Base-by-base conservation (phyloP, 2,329 filamentous ascomycete genomes). In the Tolypocladium tundrense region DNA sequence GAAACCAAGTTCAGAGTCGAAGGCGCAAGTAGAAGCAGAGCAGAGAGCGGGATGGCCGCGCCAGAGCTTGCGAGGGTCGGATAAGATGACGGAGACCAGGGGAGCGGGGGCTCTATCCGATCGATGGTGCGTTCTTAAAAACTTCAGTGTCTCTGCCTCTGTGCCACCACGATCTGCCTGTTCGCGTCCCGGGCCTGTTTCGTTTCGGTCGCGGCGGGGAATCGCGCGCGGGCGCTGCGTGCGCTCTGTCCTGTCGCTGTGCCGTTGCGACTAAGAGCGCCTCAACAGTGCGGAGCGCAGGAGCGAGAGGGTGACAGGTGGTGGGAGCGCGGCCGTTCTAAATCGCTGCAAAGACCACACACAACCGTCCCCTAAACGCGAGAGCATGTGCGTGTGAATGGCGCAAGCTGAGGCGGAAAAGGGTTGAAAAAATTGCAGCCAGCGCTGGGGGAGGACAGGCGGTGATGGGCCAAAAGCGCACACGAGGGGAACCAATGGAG, bases 401-500 rank as follows among this genome's bases (percentile, higher is more conserved):
- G 31, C 48, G 48, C 48, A 52, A 37, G 48, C 48, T 21, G 48
- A 37, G 31, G n/a, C 31, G 31, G n/a, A 37, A 43, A 43, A 42
- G 21, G 37, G 53, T 42, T 13, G 31, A 24, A 39, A 43, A 43
- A 43, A 51, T 13, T 33, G 16, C 35, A 33, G 31, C 21, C 27
- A 27, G 35, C 27, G 14, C 40, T 40, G 16, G 45, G 52, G 39
- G 43, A 48, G 45, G 48, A 43, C 57, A 54, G 54, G 58, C 62
- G 59, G 60, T 57, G 61, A 63, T 58, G 60, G 31, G 39, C n/a
- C 41, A 51, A 14, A n/a, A n/a, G 31, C 21, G 48, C 48, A 33
- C 48, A n/a, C 48, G 48, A 14, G 42, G 52, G 56, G 55, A 56
- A 50, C 62, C 62, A 63, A 62, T 62, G 54, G 57, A 55, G 57